Evolutionary conservation across 2,329 filamentous ascomycete genomes (phyloP), one percentile per base, ranked within the genome.

Genomic region (Venturia carpophila): DNA sequence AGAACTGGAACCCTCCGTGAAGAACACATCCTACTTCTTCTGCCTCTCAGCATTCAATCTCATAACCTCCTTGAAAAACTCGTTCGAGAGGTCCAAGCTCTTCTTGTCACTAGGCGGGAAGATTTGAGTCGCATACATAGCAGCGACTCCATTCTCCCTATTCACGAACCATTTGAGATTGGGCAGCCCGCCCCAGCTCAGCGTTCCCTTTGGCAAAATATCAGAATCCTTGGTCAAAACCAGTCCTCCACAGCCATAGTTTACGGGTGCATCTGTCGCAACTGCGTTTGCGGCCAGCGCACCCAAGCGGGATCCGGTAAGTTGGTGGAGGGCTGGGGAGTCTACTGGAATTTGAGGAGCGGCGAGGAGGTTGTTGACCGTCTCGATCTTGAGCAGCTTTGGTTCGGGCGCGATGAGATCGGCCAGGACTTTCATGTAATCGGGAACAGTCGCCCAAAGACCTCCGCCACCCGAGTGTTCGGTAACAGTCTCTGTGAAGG

Each of bases 121-220:
- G 19, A 67, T 45, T 43, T 67, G 66, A 43, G n/a, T 66, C 7
- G 64, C 66, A 55, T 63, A 67, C 43, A 67, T 67, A n/a, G 64
- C 66, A 55, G 65, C 66, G 24, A 67, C 19, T n/a, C 66, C 66
- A 43, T 42, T 5, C 30, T 67, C 66, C 60, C 60, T 24, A 39
- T 66, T 63, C 15, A 64, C 24, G 24, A 67, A 67, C 66, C 66
- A 67, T 37, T 66, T 67, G 39, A 67, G 60, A 52, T 67, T 67
- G 34, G 66, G 65, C 4, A 67, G 43, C 13, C 66, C 66, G 43
- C 65, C 61, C 66, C 66, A 67, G 10, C 30, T 56, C 62, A 63
- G 17, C 10, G 45, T 64, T 17, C 61, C 60, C 42, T 30, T 60
- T 1, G 60, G 66, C n/a, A 66, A 24, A 24, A 66, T 34, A 19